Base-by-base conservation (phyloP, 202 grass and related monocot species). In the Hordeum pubiflorum region DNA sequence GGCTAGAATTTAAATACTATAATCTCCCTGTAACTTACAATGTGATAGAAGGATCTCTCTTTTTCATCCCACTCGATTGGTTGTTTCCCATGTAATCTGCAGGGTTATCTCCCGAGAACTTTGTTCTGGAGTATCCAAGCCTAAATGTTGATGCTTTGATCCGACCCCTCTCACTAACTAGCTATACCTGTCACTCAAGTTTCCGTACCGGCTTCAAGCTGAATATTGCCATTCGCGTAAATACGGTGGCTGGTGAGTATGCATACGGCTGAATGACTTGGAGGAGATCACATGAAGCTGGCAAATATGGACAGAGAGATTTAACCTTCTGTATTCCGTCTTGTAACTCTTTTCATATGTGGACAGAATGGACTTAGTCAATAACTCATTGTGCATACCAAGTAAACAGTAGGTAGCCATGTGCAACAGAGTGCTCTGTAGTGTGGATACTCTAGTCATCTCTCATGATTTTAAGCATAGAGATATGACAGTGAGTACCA, bases 71-170 rank as follows among this genome's bases (percentile, higher is more conserved):
- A 39, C 36, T 77, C 32, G 18, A 41, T 63, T 33, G 14, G 4
- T 81, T 81, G 34, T 81, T 40, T 37, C 34, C 6, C 58, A 79
- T 26, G 2, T 63, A 41, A 73, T 56, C 2, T 73, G 58, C 46
- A 48, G 34, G 23, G 9, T 37, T 72, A 29, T 74, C 58, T 27
- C n/a, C 58, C 10, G 36, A 73, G 58, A 61, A 74, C 40, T 57
- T 29, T 61, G 6, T 29, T 86, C 18, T 81, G 66, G 9, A 86
- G 46, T 86, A 81, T 83, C 80, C 29, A 79, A 72, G 61, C 20
- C 62, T 34, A 66, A 71, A 83, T 78, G n/a, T 46, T 71, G 66
- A 70, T 27, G 3, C 15, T 29, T 17, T 46, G 22, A 18, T 46
- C 15, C 27, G 43, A 27, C 7, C 0, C 22, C 3, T 17, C 21